Base-by-base conservation (phyloP, 1,284 basidiomycete genomes). In the Leccinum solheimii region DNA sequence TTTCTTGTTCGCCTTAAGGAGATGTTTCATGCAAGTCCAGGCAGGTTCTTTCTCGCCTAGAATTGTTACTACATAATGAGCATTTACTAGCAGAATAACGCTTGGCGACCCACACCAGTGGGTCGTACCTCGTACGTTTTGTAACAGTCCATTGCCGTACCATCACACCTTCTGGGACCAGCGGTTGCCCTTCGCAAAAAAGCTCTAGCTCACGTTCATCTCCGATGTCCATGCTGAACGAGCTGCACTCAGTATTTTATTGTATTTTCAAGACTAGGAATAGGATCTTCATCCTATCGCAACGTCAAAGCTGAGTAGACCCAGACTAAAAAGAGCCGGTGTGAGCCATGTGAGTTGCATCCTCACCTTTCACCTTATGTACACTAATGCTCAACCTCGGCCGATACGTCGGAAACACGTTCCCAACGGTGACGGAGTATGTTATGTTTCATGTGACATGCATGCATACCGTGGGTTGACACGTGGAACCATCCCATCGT, bases 141-240 rank as follows among this genome's bases (percentile, higher is more conserved):
- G 32, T 36, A 45, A 11, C 8, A 7, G 19, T 36, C 34, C 27
- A 23, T 59, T 61, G 30, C 30, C 14, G 30, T 38, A n/a, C 36
- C 21, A 27, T 27, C 21, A 21, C 26, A 6, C 14, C 50, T 10
- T 26, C 13, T 27, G 13, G 9, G n/a, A 26, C 23, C 7, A 14
- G 16, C 16, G 9, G 49, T 26, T 45, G 19, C n/a, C 58, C 13
- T 45, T 30, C 34, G 30, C 36, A 21, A 30, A 8, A 45, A 48
- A 21, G 19, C 23, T 3, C 21, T 30, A 11, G 21, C 51, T 49
- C 62, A 62, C 58, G 59, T 62, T 62, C 63, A 62, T 62, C 43
- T 64, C 63, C 63, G 63, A 54, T 26, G 65, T 53, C 62, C 27
- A 30, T 53, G 10, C 19, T 40, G 26, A 36, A 55, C 27, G 10